Evolutionary conservation across 441 rosid genomes (phyloP), one percentile per base, ranked within the genome.

Genomic region (Lepidium campestre): DNA sequence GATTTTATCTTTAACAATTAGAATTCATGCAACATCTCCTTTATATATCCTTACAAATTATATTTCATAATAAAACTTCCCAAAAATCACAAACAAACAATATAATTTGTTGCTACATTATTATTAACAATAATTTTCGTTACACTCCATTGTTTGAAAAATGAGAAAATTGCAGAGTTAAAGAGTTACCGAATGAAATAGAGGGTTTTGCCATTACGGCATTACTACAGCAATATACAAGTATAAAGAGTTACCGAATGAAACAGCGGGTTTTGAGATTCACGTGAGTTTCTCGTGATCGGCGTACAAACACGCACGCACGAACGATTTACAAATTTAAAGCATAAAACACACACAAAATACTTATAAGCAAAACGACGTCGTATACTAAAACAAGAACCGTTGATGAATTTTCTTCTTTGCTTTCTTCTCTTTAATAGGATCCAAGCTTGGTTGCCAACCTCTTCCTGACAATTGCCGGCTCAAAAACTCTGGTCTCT

Each of bases 381-480:
- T 1, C 61, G 54, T 67, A 39, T 46, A 27, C 31, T 70, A 86
- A 62, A 80, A 78, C 77, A 86, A 62, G 83, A 87, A 67, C 85
- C 85, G 78, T 64, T 81, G 79, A 45, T 70, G 29, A 0, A 82
- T 68, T 81, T 75, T 85, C 70, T 65, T 84, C 79, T 82, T 77
- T 37, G 76, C 42, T 65, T 80, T 82, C 82, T 80, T 89, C 86
- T 92, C 96, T 27, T 62, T 78, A 13, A 92, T 92, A 0, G 98
- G 85, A 57, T 88, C 93, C 83, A 92, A 68, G 67, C 85, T 86
- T 27, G 96, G 98, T 69, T 79, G 89, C 98, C 98, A 92, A 9
- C 90, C 87, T 74, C 81, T 92, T 17, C 95, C 96, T 6, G 96
- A 89, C 29, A 84, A 10, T 49, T 84, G 83, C 79, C 86, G 37